Conservation (phyloP, 106 monocot genomes). For the Cymbidium sinense region DNA sequence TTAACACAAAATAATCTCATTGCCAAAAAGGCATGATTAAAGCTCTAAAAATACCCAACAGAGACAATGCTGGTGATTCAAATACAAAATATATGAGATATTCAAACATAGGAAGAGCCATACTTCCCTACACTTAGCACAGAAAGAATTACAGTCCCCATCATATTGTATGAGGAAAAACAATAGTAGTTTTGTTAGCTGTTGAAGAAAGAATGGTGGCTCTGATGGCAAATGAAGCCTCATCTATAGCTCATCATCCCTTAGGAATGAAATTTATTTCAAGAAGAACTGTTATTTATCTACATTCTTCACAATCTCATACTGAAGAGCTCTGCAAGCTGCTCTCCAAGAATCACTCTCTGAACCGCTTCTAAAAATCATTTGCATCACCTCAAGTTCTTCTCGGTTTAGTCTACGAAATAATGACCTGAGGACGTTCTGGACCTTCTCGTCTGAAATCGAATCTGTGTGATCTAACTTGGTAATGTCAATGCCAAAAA, state of each 20-base stretch:
- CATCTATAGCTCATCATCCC: background rate
- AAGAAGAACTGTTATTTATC: background rate
- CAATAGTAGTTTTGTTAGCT: background rate
- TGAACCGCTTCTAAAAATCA: slow-evolving; percentile 18
- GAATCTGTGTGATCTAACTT: background rate
- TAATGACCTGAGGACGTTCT: background rate
- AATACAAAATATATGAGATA: background rate
- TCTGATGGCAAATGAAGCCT: background rate
- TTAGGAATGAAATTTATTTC: background rate
- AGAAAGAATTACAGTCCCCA: background rate
- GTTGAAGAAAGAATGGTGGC: background rate
- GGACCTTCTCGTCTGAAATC: background rate
- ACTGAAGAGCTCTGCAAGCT: slow-evolving; percentile 1
- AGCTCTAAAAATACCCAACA: background rate
- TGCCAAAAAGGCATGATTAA: background rate
- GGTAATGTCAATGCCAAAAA: background rate
- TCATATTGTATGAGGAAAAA: too few relatives aligned
- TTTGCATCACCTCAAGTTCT: slow-evolving; percentile 22
- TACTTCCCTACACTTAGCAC: background rate
- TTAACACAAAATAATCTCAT: background rate
- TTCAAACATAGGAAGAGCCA: background rate
- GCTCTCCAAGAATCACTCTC: slow-evolving; percentile 25
- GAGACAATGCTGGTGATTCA: background rate
- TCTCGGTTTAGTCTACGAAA: background rate
- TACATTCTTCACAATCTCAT: slow-evolving; percentile 21